Base-by-base conservation (phyloP, 345 rosid genomes). In the Citrus trifoliata region DNA sequence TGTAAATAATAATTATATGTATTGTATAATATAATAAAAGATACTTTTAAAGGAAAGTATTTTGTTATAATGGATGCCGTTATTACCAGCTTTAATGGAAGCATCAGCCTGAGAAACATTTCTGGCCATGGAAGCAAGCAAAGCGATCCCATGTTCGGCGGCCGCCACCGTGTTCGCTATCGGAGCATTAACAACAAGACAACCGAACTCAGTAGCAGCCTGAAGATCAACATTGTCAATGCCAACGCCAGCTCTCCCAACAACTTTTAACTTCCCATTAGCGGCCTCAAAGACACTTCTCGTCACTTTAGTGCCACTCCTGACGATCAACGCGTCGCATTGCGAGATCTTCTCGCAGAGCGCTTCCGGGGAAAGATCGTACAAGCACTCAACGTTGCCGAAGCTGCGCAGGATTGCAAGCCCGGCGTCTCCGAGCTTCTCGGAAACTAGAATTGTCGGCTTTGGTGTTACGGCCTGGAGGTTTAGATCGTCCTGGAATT, bases 291-390 rank as follows among this genome's bases (percentile, higher is more conserved):
- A 88, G 76, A 93, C 95, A 79, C 88, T 84, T 48, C 96, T 82
- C 4, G 90, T 90, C 79, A 93, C 98, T 85, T 92, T 92, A n/a
- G 96, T 93, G 19, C 93, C 95, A 59, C 98, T 93, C 84, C 98
- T 88, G 67, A 93, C 95, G 75, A 92, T 93, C 90, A 93, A 65
- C 7, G 96, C 96, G 40, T 93, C 95, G 77, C 85, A 89, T 51
- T 67, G 72, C 6, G 82, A 73, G 68, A 93, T 90, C 85, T 84
- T 93, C 74, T 79, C 82, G 75, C 89, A 83, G 2, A 93, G 88
- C 51, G 87, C 86, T 40, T 92, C 90, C 0, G 81, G 90, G 0
- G 94, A 87, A 10, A 94, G 88, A 30, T 87, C 90, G 75, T 92
- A 91, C 19, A 84, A 85, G 83, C 98, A 94, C 61, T 92, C 94